Evolutionary conservation across 208 protist genomes (phyloP), one percentile per base, ranked within the genome.

Genomic region (Leishmania turanica): DNA sequence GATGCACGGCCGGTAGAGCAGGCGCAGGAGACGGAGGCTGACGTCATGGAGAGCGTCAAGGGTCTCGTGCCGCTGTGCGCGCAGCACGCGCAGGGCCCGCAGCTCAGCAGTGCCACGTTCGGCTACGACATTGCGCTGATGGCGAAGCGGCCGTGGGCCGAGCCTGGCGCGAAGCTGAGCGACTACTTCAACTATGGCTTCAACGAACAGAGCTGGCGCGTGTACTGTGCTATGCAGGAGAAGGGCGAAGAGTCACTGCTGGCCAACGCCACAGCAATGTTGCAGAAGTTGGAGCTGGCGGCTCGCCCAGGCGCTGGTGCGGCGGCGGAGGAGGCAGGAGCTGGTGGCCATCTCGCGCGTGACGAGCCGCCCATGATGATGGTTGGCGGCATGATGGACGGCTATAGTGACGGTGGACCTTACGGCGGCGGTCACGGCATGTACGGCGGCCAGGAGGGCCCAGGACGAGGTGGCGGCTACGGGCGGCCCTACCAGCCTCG

Each of bases 161-260:
- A 93, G 58, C 94, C 94, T 2, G 92, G 82, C 0, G 94, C 88
- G n/a, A 96, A 96, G 83, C 64, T 89, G 45, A 90, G 76, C 78
- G 95, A 98, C 72, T 98, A 97, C 90, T 98, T 98, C 84, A 98
- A 98, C 88, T 98, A 97, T 82, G 95, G 95, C 40, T 98, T 98
- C 80, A 94, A 97, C 74, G 93, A 97, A 78, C 84, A 79, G 34
- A 98, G 90, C 73, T 98, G 95, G 95, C 82, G 93, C 31, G 69
- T 95, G 66, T 97, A 98, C 87, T 96, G 94, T 66, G 87, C 87
- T 7, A 91, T 95, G 90, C 94, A 97, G 86, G 70, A 76, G 9
- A 81, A 90, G 34, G 92, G 94, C 34, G 87, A 93, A 56, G 84
- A 68, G 19, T 92, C 94, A 9, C 87, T 96, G 53, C 80, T 93